Evolutionary conservation across 2,329 filamentous ascomycete genomes (phyloP).

Genomic region (Diaporthe batatas): DNA sequence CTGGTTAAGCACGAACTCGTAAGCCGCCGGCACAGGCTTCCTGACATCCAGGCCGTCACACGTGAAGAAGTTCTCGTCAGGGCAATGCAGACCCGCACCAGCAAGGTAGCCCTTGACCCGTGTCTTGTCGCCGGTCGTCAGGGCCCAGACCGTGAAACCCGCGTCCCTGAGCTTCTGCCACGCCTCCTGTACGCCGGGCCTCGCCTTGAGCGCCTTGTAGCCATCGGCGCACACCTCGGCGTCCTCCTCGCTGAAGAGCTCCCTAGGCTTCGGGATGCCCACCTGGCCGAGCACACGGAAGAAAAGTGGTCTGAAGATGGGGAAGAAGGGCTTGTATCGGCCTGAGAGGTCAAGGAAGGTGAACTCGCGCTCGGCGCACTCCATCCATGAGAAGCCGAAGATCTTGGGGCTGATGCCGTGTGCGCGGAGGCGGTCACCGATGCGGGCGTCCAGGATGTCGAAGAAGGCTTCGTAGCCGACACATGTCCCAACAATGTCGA

Average conservation of each 20-base stretch:
- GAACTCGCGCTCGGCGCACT: conserved; percentile 62
- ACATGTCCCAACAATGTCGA: conserved; percentile 66
- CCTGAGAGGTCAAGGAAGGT: conserved; percentile 61
- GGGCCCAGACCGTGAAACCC: conserved; percentile 66
- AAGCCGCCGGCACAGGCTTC: conserved; percentile 64
- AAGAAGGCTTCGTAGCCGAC: conserved; percentile 61
- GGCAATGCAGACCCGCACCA: conserved; percentile 62
- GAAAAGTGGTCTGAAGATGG: conserved; percentile 60
- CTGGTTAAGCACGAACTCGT: conserved; percentile 57
- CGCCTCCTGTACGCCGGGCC: conserved; percentile 57
- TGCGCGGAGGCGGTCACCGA: conserved; percentile 56
- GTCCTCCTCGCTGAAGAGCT: conserved; percentile 58
- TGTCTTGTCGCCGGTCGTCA: conserved; percentile 64
- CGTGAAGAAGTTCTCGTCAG: conserved; percentile 62
- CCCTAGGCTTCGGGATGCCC: conserved; percentile 58
- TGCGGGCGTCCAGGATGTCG: conserved; percentile 54
- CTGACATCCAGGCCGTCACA: conserved; percentile 63
- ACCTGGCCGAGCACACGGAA: conserved; percentile 61
- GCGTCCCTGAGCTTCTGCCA: conserved; percentile 57
- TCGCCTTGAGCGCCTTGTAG: conserved; percentile 53
- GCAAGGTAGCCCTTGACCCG: conserved; percentile 66
- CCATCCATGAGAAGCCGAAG: conserved; percentile 62
- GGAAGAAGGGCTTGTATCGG: conserved; percentile 57
- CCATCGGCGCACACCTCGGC: conserved; percentile 54
- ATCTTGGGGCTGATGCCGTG: conserved; percentile 56